Conservation (phyloP, 257 asterid genomes). For the Nyctanthes arbortristis region DNA sequence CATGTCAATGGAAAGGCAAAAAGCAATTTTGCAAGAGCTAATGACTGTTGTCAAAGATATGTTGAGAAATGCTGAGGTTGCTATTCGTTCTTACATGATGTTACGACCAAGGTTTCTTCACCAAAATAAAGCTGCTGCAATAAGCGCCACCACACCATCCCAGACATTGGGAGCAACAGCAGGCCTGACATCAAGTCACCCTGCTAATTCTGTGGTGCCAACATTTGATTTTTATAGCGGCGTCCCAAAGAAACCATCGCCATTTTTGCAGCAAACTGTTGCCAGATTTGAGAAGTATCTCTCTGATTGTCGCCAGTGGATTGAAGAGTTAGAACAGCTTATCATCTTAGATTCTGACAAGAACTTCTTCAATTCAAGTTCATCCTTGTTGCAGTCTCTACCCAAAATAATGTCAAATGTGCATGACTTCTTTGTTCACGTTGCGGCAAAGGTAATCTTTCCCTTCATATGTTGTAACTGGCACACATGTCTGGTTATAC, state of each 20-base stretch:
- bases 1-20: slow-evolving; percentile 82
- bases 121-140: slow-evolving; percentile 52
- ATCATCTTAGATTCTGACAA: slow-evolving; percentile 63
- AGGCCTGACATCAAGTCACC: slow-evolving; percentile 54
- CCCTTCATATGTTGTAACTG: slow-evolving; percentile 14
- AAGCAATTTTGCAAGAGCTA: slow-evolving; percentile 74
- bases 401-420: slow-evolving; percentile 93
- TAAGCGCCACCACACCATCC: slow-evolving; percentile 52
- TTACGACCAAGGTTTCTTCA: slow-evolving; percentile 80
- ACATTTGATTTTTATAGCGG: slow-evolving; percentile 89
- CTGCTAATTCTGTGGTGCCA: slow-evolving; percentile 59
- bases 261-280: slow-evolving; percentile 83
- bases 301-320: slow-evolving; percentile 84
- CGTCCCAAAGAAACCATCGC: slow-evolving; percentile 88
- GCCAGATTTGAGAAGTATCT: slow-evolving; percentile 90
- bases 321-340: slow-evolving; percentile 93
- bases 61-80: slow-evolving; percentile 86
- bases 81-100: slow-evolving; percentile 93
- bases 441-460: slow-evolving; percentile 88
- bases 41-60: slow-evolving; percentile 81
- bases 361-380: slow-evolving; percentile 48
- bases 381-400: slow-evolving; percentile 84
- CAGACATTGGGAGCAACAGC: slow-evolving; percentile 63
- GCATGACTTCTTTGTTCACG: slow-evolving; percentile 91
- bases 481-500: neutral